Base-by-base conservation (phyloP, 2,329 filamentous ascomycete genomes). In the Neofusicoccum ribis region DNA sequence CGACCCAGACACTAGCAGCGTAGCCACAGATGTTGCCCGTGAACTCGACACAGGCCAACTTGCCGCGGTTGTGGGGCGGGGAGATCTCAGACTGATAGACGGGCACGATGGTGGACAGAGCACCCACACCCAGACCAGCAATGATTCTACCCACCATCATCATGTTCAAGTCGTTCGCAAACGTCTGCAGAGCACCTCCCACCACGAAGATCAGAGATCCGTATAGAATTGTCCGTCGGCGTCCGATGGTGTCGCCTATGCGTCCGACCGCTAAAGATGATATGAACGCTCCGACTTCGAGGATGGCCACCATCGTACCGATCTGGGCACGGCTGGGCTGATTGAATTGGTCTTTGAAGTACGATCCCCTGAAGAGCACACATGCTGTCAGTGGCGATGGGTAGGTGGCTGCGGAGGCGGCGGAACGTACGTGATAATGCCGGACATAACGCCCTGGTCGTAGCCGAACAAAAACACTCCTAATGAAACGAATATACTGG, bases 1-100 rank as follows among this genome's bases (percentile, higher is more conserved):
- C 95, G 34, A 98, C 94, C 95, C 95, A 99, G 23, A 98, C 94
- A 71, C 94, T 98, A 62, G 92, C 93, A 63, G 94, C 90, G 76
- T 99, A 99, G 37, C 95, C 95, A 67, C 92, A 89, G 68, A 99
- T 96, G 79, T 99, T 99, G 63, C 95, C 95, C 0, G 94, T 94
- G 74, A 98, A 99, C 77, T 99, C 95, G 70, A 99, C 98, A 77
- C 95, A 98, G 27, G 94, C 95, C 67, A 99, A 85, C 80, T 95
- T 96, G 68, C 95, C 95, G 72, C 95, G 87, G 78, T 97, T 98
- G 75, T 99, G 95, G 5, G 95, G 93, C 56, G 95, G 95, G 49
- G 94, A 97, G 73, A 84, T 84, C 69, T 84, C 82, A 34, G 81
- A 83, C 70, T 84, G 82, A 67, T 84, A 84, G n/a, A 84, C 80